Percentiles rank a stretch among this genome's conserved stretches.
Evolutionary conservation across 2,329 filamentous ascomycete species (phyloP).

Genomic region (Ilyonectria mors-panacis): DNA sequence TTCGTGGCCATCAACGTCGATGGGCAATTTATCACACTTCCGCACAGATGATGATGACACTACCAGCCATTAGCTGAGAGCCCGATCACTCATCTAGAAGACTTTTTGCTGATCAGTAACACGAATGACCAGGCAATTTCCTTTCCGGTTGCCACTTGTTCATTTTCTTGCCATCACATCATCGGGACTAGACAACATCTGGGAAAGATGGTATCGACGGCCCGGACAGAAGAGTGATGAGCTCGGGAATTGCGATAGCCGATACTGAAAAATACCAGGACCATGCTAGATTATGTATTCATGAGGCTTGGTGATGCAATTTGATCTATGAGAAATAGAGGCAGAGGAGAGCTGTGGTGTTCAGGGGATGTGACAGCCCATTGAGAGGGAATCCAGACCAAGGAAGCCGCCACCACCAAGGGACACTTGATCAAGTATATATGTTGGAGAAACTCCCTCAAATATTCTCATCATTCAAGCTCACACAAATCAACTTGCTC

Average conservation of each 20-base stretch:
- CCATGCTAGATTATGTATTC: conserved; percentile 36
- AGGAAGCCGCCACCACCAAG: background rate
- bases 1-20: conserved; percentile 4
- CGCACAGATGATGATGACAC: conserved; percentile 9
- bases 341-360: background rate
- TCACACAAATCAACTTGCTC: conserved; percentile 41
- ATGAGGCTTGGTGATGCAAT: conserved; percentile 44
- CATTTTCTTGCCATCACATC: conserved; percentile 32
- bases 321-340: background rate
- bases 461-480: conserved; percentile 35
- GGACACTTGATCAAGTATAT: conserved; percentile 30
- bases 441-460: conserved; percentile 40
- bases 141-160: background rate
- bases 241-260: conserved; percentile 40
- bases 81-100: background rate
- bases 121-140: conserved; percentile 1
- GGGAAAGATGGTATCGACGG: conserved; percentile 21
- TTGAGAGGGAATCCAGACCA: background rate
- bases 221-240: background rate
- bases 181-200: conserved; percentile 32
- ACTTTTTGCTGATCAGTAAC: conserved; percentile 28
- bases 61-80: conserved; percentile 10
- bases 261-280: background rate
- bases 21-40: background rate
- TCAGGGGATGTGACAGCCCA: background rate